These are phyloP conservation scores for Kokia cookei DNA, from an alignment of 441 rosid species.

Conservation along the genomic window DNA sequence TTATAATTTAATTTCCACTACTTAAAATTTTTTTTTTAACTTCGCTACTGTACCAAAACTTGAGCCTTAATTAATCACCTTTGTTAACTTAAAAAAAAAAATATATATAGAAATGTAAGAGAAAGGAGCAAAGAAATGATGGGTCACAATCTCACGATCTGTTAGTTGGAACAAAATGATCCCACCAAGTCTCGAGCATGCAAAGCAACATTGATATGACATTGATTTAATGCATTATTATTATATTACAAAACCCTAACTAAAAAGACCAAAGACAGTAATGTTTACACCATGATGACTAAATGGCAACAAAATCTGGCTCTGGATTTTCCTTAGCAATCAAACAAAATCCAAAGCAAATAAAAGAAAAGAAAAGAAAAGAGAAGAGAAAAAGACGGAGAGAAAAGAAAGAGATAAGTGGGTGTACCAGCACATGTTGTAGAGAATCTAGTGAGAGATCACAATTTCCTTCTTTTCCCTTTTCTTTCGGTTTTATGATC, in stretches of 20 bases:
- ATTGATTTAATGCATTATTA: too few relatives aligned
- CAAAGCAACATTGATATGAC: slow-evolving; percentile 1
- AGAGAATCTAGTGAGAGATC: slow-evolving; percentile 33
- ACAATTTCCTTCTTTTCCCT: not conserved
- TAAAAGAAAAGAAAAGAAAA: not conserved
- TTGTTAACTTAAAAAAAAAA: not conserved
- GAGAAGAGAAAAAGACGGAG: not conserved
- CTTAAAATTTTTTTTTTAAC: too few relatives aligned
- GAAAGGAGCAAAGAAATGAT: not conserved
- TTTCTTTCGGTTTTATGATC: too few relatives aligned
- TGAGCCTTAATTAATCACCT: not conserved
- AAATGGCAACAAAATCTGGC: slow-evolving; percentile 5
- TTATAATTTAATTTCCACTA: too few relatives aligned
- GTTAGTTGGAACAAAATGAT: slow-evolving; percentile 13
- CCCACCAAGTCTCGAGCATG: not conserved
- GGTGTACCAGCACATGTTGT: slow-evolving; percentile 22
- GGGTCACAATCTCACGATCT: not conserved
- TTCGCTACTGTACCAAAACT: not conserved
- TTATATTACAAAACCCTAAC: too few relatives aligned
- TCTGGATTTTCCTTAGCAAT: slow-evolving; percentile 28
- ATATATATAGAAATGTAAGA: not conserved
- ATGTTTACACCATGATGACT: too few relatives aligned
- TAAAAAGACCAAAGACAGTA: too few relatives aligned
- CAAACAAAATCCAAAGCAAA: slow-evolving; percentile 30
- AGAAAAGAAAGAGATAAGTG: not conserved